Conservation (phyloP, 1,284 basidiomycete species). For the Naganishia sp. region DNA sequence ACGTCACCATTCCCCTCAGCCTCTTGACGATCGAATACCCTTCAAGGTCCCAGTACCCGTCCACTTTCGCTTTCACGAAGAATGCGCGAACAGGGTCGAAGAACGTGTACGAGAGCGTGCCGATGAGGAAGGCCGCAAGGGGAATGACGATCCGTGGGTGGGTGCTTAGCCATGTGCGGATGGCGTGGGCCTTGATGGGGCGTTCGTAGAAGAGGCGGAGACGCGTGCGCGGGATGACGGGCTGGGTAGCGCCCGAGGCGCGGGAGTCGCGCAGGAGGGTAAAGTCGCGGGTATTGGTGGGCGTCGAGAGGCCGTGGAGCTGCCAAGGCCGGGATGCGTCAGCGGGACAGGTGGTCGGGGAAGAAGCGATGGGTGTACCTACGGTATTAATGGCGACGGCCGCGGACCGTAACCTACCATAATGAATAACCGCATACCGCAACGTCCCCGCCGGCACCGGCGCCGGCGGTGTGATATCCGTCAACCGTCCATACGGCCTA, state of each 20-base stretch:
- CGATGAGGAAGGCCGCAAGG: constrained; percentile 79
- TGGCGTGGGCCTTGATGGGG: constrained; percentile 72
- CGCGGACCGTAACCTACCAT: constrained; percentile 67
- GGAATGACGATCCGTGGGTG: constrained; percentile 89
- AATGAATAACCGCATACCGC: constrained; percentile 67
- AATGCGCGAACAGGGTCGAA: constrained; percentile 88
- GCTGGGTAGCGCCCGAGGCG: constrained; percentile 33
- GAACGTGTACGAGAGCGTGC: constrained; percentile 82
- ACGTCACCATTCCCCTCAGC: constrained; percentile 36
- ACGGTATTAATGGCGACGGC: constrained; percentile 77
- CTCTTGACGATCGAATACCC: constrained; percentile 50
- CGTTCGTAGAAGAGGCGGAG: constrained; percentile 70
- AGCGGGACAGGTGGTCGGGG: too few relatives aligned
- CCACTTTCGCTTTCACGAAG: constrained; percentile 78
- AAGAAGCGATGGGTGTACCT: constrained; percentile 16
- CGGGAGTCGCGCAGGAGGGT: constrained; percentile 38
- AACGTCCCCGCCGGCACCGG: constrained; percentile 68
- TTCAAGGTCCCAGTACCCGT: constrained; percentile 74
- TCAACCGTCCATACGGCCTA: constrained; percentile 80
- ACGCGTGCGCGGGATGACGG: constrained; percentile 57
- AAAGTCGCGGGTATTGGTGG: constrained; percentile 51
- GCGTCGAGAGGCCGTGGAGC: constrained; percentile 68
- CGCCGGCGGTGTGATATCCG: constrained; percentile 64
- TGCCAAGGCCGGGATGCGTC: constrained; percentile 14
- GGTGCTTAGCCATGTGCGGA: constrained; percentile 77